Evolutionary conservation across 176 grass and related monocot genomes (phyloP), one percentile per base, ranked within the genome.

Genomic region (Chloris gayana): DNA sequence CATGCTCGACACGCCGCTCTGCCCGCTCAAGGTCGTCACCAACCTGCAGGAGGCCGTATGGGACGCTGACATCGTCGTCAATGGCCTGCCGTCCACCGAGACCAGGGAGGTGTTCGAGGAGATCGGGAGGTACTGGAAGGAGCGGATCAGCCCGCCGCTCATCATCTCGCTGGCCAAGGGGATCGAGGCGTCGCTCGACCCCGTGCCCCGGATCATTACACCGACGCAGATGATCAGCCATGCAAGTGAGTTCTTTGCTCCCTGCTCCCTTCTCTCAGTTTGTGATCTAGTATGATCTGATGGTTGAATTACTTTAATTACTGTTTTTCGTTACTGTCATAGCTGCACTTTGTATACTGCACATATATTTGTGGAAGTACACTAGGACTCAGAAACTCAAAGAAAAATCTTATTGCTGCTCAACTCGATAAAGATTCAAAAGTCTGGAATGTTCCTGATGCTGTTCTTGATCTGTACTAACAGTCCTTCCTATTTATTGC

Each of bases 41-140:
- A 98, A 98, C 67, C 70, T 98, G 83, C 95, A 98, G 87, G 95
- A 98, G 88, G 95, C 95, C 9, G 88, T 98, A 6, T 98, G 95
- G 95, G 95, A 98, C 73, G 95, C 95, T 18, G 95, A 98, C 82
- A 64, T 98, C 4, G 95, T 98, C 58, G 53, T 98, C 66, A 98
- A 98, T 32, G 95, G 95, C 0, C 70, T 98, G 77, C 95, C 95
- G 0, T 98, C 95, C 24, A 98, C 95, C 1, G 95, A 98, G 58
- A 98, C 95, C n/a, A 77, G 89, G 58, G 95, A 92, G 70, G 92
- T 98, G 57, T 98, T 98, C 54, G 85, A 70, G 64, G 89, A 94
- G 83, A 94, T 98, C 0, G 75, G 85, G 45, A 74, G 85, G 80
- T 98, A 94, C 45, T 98, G 95, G 92, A 94, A 90, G 83, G 92